phyloP scores from a whole-genome alignment of 371 early-diverging fungal species.

The Zopfochytrium polystomum region DNA sequence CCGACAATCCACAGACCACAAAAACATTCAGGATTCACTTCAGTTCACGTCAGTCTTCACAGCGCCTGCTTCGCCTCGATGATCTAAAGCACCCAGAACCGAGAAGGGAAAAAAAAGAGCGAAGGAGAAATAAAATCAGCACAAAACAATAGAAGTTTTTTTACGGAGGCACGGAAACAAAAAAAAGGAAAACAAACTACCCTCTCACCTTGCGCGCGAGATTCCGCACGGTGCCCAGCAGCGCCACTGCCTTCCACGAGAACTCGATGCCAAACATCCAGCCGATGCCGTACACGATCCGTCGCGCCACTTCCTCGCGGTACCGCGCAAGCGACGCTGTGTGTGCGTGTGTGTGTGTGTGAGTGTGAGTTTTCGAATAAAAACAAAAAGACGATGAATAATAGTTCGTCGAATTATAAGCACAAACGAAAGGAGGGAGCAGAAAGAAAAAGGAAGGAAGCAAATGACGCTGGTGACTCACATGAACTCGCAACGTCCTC shows the following conservation, averaged over 20 bases:
- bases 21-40: no score
- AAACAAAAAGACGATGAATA: no score
- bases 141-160: no score
- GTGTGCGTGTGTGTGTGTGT: neutral
- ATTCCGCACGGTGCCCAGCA: slow-evolving; percentile 35
- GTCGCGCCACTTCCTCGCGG: slow-evolving; percentile 66
- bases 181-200: neutral
- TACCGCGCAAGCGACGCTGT: slow-evolving; percentile 31
- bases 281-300: slow-evolving; percentile 75
- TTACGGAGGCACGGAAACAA: no score
- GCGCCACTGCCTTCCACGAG: slow-evolving; percentile 73
- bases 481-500: slow-evolving; percentile 25
- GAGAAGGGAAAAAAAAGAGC: neutral
- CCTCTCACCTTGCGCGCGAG: slow-evolving; percentile 23
- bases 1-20: neutral
- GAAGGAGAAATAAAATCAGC: no score
- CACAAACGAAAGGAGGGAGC: no score
- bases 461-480: slow-evolving; percentile 18
- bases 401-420: no score
- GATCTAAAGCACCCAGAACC: slow-evolving; percentile 3
- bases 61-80: slow-evolving; percentile 15
- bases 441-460: neutral
- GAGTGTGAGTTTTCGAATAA: no score
- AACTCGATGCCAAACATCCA: slow-evolving; percentile 82
- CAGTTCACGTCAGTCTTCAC: slow-evolving; percentile 6